These are phyloP conservation scores for Dothideomycetes sp. DNA, from an alignment of 2,329 filamentous ascomycete genomes.

Conservation along the genomic window DNA sequence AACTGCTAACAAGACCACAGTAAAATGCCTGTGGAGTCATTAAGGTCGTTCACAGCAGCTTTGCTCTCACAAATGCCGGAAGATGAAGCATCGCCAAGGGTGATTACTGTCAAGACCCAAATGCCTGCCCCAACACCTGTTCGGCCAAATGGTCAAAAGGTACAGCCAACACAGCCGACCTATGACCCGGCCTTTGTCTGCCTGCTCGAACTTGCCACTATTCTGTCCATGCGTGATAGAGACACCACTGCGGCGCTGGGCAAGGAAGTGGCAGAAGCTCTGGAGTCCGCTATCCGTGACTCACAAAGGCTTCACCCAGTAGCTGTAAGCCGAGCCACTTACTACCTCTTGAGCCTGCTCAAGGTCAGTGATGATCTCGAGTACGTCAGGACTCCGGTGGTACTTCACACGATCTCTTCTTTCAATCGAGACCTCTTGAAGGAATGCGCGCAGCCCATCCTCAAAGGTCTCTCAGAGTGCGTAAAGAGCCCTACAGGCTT, in stretches of 20 bases:
- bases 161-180: slow-evolving; percentile 43
- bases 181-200: slow-evolving; percentile 87
- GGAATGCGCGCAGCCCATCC: slow-evolving; percentile 62
- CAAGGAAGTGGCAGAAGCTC: slow-evolving; percentile 64
- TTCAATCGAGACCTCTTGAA: slow-evolving; percentile 69
- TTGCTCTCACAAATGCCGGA: slow-evolving; percentile 80
- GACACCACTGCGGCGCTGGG: slow-evolving; percentile 63
- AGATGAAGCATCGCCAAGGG: slow-evolving; percentile 59
- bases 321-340: slow-evolving; percentile 72
- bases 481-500: slow-evolving; percentile 67
- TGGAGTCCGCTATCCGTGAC: slow-evolving; percentile 76
- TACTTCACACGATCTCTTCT: slow-evolving; percentile 83
- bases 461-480: slow-evolving; percentile 70
- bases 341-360: slow-evolving; percentile 74
- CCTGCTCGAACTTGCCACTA: slow-evolving; percentile 80
- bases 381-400: slow-evolving; percentile 81
- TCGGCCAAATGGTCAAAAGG: slow-evolving; percentile 48
- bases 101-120: slow-evolving; percentile 88
- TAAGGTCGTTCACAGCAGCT: slow-evolving; percentile 56
- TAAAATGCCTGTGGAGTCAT: slow-evolving; percentile 47
- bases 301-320: slow-evolving; percentile 68
- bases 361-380: slow-evolving; percentile 81
- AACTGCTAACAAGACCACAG: slow-evolving; percentile 28
- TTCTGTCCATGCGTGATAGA: slow-evolving; percentile 65
- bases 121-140: slow-evolving; percentile 50